These are phyloP conservation scores for Lachnellula hyalina DNA, from an alignment of 2,329 filamentous ascomycete species.

Conservation along the genomic window DNA sequence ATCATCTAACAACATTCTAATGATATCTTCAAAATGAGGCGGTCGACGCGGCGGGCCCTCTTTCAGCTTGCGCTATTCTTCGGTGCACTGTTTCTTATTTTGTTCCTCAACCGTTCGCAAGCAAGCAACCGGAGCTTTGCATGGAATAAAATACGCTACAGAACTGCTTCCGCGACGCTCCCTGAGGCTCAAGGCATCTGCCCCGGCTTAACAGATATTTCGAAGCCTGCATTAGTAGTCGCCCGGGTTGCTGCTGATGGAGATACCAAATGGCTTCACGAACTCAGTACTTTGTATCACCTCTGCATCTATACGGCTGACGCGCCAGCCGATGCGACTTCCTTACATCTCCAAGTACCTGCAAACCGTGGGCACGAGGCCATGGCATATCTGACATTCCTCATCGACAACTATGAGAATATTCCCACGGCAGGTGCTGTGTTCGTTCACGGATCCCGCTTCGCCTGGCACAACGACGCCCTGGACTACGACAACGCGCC, in stretches of 20 bases:
- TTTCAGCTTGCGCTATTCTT: slow-evolving; percentile 34
- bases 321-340: slow-evolving; percentile 23
- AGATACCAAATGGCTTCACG: slow-evolving; percentile 37
- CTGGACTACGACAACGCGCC: slow-evolving; percentile 40
- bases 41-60: slow-evolving; percentile 33
- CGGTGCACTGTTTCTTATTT: slow-evolving; percentile 31
- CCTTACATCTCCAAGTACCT: slow-evolving; percentile 37
- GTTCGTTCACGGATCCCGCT: slow-evolving; percentile 40
- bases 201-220: slow-evolving; percentile 33
- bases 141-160: slow-evolving; percentile 41
- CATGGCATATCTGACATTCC: slow-evolving; percentile 42
- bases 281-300: slow-evolving; percentile 37
- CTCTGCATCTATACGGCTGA: slow-evolving; percentile 42
- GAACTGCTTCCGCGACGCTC: slow-evolving; percentile 32
- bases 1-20: too few relatives aligned
- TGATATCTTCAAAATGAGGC: slow-evolving; percentile 30
- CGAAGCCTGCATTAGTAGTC: slow-evolving; percentile 42
- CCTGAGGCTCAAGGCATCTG: slow-evolving; percentile 37
- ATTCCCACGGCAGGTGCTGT: slow-evolving; percentile 36
- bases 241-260: slow-evolving; percentile 38
- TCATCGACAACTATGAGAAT: slow-evolving; percentile 41
- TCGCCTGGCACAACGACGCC: slow-evolving; percentile 41
- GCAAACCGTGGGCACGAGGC: slow-evolving; percentile 42
- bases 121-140: slow-evolving; percentile 33
- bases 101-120: slow-evolving; percentile 34